phyloP scores from a whole-genome alignment of 2,329 filamentous ascomycete species.

The Coniochaeta sp. region DNA sequence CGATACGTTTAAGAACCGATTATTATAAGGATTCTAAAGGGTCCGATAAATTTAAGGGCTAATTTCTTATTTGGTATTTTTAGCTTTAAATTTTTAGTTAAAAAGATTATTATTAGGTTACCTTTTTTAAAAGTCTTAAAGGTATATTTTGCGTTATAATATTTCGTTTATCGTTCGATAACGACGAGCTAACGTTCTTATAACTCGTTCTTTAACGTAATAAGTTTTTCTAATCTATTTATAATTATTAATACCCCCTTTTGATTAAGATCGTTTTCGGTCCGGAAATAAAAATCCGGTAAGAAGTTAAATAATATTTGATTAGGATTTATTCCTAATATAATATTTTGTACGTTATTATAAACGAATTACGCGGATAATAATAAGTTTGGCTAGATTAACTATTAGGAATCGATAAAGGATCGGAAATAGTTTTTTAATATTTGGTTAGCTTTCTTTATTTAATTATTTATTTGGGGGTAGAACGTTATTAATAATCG shows the following conservation, averaged over 20 bases:
- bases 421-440: constrained; percentile 5
- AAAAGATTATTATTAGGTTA: background rate
- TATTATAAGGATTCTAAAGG: background rate
- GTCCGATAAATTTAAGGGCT: background rate
- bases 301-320: background rate
- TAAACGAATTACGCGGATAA: background rate
- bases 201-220: background rate
- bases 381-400: background rate
- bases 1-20: background rate
- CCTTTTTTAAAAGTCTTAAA: background rate
- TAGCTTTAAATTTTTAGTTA: background rate
- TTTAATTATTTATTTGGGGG: constrained; percentile 7
- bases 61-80: background rate
- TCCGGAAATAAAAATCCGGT: background rate
- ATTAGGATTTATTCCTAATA: background rate
- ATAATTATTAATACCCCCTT: background rate
- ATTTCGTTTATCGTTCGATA: background rate
- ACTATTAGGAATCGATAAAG: constrained; percentile 4
- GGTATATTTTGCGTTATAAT: background rate
- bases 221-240: background rate
- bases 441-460: constrained; percentile 6
- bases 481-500: constrained; percentile 5
- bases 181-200: background rate
- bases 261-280: background rate
- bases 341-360: background rate